Conservation (phyloP, 371 early-diverging fungal genomes). For the Mucor velutinosus region DNA sequence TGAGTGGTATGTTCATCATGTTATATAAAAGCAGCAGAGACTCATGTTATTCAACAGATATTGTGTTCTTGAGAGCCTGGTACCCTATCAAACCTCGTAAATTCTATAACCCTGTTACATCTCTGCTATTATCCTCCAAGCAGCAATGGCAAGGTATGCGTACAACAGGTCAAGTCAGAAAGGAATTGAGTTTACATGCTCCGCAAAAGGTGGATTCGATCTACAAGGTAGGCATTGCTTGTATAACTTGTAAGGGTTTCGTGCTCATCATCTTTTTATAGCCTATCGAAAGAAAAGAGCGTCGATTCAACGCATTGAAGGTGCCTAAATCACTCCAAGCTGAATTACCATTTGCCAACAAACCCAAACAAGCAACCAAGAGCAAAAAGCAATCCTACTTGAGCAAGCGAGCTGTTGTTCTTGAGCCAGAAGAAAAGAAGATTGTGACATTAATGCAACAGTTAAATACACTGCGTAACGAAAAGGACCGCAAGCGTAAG, state of each 20-base stretch:
- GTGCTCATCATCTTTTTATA: slow-evolving; percentile 18
- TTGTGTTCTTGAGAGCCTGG: slow-evolving; percentile 98
- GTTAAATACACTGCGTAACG: slow-evolving; percentile 84
- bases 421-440: slow-evolving; percentile 90
- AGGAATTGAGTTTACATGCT: slow-evolving; percentile 65
- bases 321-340: slow-evolving; percentile 84
- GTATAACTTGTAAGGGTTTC: neutral
- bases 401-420: slow-evolving; percentile 82
- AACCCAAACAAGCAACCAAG: slow-evolving; percentile 73
- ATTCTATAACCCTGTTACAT: slow-evolving; percentile 96
- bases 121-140: slow-evolving; percentile 73
- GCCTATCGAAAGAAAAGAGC: slow-evolving; percentile 80
- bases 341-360: slow-evolving; percentile 88
- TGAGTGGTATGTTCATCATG: slow-evolving; percentile 61
- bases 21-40: neutral
- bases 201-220: slow-evolving; percentile 80
- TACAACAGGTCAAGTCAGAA: slow-evolving; percentile 86
- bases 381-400: slow-evolving; percentile 54
- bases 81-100: slow-evolving; percentile 92
- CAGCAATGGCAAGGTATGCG: slow-evolving; percentile 90
- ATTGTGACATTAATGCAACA: slow-evolving; percentile 81
- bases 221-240: slow-evolving; percentile 65
- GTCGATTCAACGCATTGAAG: slow-evolving; percentile 85
- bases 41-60: slow-evolving; percentile 65
- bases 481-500: slow-evolving; percentile 79